Percentiles rank a stretch among this genome's conserved stretches.
These are phyloP conservation scores for Parsonsia alboflavescens DNA, from an alignment of 257 asterid species.

Conservation along the genomic window DNA sequence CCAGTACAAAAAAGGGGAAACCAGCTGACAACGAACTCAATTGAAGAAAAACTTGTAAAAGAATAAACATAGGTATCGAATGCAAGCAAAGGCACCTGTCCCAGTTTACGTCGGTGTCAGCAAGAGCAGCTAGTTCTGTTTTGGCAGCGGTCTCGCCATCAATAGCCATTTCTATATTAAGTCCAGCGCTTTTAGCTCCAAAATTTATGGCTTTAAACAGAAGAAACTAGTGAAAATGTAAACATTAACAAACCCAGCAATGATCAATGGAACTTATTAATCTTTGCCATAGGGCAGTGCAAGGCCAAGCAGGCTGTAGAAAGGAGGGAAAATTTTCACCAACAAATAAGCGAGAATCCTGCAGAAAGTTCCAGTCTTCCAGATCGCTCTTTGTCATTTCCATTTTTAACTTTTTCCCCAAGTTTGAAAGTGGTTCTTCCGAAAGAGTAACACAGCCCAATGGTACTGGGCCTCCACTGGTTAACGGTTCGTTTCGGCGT, in stretches of 20 bases:
- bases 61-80: background rate
- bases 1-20: background rate
- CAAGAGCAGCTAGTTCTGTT: slow-evolving; percentile 56
- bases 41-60: background rate
- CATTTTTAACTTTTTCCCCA: background rate
- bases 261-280: background rate
- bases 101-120: slow-evolving; percentile 91
- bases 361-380: slow-evolving; percentile 2
- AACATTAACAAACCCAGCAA: background rate
- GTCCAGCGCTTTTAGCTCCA: background rate
- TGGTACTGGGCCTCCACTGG: background rate
- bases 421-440: background rate
- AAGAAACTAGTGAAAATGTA: no score
- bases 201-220: background rate
- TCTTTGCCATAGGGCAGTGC: background rate
- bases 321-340: slow-evolving; percentile 1
- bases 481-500: no score
- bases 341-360: background rate
- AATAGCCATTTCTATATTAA: background rate
- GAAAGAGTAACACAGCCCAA: background rate
- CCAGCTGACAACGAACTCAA: background rate
- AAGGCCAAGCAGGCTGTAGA: background rate
- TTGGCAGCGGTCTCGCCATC: slow-evolving; percentile 15
- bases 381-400: no score
- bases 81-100: slow-evolving; percentile 42